Base-by-base conservation (phyloP, 768 basidiomycete species). In the Lactarius tabidus region DNA sequence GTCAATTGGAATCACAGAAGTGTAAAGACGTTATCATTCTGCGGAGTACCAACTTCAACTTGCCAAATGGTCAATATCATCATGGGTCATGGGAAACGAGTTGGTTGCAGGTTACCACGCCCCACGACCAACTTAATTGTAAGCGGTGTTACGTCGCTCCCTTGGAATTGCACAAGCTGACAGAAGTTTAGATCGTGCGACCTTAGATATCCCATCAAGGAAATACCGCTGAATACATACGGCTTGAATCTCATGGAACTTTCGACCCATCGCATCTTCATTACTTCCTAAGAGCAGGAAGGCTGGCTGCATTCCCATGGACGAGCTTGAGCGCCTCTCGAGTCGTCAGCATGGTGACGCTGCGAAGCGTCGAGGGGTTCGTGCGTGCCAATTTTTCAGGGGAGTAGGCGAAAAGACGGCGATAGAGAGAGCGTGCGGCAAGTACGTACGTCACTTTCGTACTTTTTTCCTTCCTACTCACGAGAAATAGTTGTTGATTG, bases 351-450 rank as follows among this genome's bases (percentile, higher is more conserved):
- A 39, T 56, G 59, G 54, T 39, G 51, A 65, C 43, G 15, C 14
- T 65, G 31, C 31, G 29, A 56, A 20, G 36, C 55, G 45, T 55
- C 12, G 43, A 52, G 51, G 45, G 55, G 55, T 38, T 55, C 57
- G 55, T 33, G 8, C 45, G 52, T 57, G 45, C 64, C 45, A 61
- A 52, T 51, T 65, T 41, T 29, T 51, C 31, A 28, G 29, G 45
- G 45, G n/a, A 54, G 45, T 51, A 39, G 64, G 64, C 54, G 60
- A 51, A 55, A 61, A 23, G 48, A 41, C 60, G 64, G 64, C 45
- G 45, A 65, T 65, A 65, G 59, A 61, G 28, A 57, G 51, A 38
- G 59, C 60, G 38, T 45, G 14, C 38, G 36, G 60, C 31, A 26
- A 52, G 55, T 28, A 57, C 29, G 31, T 57, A 26, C 7, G 18